Base-by-base conservation (phyloP, 2,329 filamentous ascomycete genomes). In the Aspergillus melleus region DNA sequence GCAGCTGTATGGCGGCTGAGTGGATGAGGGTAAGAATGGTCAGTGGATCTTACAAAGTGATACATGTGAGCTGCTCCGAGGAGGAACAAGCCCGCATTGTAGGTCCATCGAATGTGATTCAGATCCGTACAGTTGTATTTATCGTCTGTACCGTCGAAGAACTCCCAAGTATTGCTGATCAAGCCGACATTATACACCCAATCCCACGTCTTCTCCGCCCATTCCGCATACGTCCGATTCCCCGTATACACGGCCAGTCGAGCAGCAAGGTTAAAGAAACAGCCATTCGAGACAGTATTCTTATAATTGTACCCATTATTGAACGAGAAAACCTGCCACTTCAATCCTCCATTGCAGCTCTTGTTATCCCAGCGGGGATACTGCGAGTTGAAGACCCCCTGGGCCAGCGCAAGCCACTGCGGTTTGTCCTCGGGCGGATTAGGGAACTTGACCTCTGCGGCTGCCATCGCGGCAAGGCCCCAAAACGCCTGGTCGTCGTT, bases 341-440 rank as follows among this genome's bases (percentile, higher is more conserved):
- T 68, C 64, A 96, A 76, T 8, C 92, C 92, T 55, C 92, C 92
- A 54, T 78, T 80, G 74, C 92, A 96, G 1, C 80, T 81, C 0
- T 76, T 68, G 4, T 77, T 78, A 66, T 95, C 88, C 89, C 90
- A 94, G 20, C 91, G 85, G 16, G 77, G 76, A 3, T 85, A 85
- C 70, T 92, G 91, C 54, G 89, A 87, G 77, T 95, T 92, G 75
- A 93, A 96, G 1, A 92, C 89, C 14, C 88, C 89, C 73, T 92
- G 89, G 0, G 85, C 88, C 49, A 96, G 82, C 12, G 88, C 86
- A n/a, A 95, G 82, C 90, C 90, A 96, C 62, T 89, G 87, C 1
- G 89, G 86, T 59, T 88, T 72, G 61, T 83, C 84, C 0, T 79
- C 63, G 0, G 53, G 53, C 4, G 53, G 53, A 19, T 70, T 69